Evolutionary conservation across 2,329 filamentous ascomycete genomes (phyloP), one percentile per base, ranked within the genome.

Genomic region (Diaporthe ampelina): DNA sequence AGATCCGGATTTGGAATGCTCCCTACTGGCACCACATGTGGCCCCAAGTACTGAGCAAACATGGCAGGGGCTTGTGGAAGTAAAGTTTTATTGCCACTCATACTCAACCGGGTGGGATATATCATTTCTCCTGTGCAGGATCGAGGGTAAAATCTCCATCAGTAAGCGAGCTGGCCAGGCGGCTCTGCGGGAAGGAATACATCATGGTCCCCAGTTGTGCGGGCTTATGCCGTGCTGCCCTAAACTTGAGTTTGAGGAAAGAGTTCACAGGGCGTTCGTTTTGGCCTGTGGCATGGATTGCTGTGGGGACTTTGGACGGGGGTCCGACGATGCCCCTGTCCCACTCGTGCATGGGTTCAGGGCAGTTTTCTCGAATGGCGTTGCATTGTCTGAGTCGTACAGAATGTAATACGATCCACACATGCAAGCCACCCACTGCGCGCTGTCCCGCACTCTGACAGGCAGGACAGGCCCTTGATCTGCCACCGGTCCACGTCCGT

Each of bases 121-220:
- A 52, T 68, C 63, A 68, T 54, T 40, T 68, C 63, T 68, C 63
- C 63, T 40, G 26, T 68, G 45, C 63, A 68, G 48, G 63, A 68
- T 40, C 63, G 32, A 54, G 5, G 63, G 37, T 21, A 54, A 68
- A 68, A 40, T 68, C 63, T 68, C 63, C 32, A 54, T 68, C 21
- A 32, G 8, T 35, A 54, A 54, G 32, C n/a, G 48, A 26, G 63
- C 37, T 43, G 15, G 15, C 40, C 15, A 43, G 40, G 40, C 32
- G 63, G 63, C 63, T 68, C 48, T 68, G 63, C 63, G 43, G 45
- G 52, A 40, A 68, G 32, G 4, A 35, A 19, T 43, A 67, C 37
- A 4, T 17, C 15, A 8, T 17, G 4, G 29, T 21, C 63, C 8
- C 29, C 45, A 26, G 8, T 37, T 35, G 63, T 50, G 13, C 63